Base-by-base conservation (phyloP, 345 rosid genomes). In the Euclidium syriacum region DNA sequence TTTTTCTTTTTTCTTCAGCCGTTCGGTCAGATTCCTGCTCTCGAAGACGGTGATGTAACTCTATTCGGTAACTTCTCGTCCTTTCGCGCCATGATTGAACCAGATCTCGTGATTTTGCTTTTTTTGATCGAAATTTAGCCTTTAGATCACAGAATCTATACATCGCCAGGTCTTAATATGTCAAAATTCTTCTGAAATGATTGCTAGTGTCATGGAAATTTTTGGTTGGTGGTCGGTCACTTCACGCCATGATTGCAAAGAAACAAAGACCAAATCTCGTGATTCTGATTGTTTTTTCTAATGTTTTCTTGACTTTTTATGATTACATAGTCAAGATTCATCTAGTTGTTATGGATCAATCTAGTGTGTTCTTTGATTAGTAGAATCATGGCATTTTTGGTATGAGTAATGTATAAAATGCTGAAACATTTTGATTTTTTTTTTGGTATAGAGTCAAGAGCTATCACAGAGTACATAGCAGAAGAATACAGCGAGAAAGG, bases 11-110 rank as follows among this genome's bases (percentile, higher is more conserved):
- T 3, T n/a, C n/a, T 27, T 33, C 44, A 80, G 85, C 85, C 85
- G 0, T 81, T 80, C 50, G 85, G 80, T 17, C 72, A 70, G 35
- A 32, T 83, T 0, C 84, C 83, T 5, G 79, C 78, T 15, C 46
- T 77, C 10, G 56, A 77, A 47, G 82, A 79, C 19, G 80, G 71
- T 11, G 73, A 75, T 20, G 1, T 80, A 42, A 67, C 48, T 10
- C 53, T 79, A 0, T 80, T 78, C 56, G 85, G 83, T 78, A 4
- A 74, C 64, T 25, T 0, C 14, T 24, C 10, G 1, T 3, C 7
- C 4, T 6, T 35, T 11, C n/a, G n/a, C n/a, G n/a, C n/a, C n/a
- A n/a, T n/a, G 7, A 17, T 8, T 15, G 10, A 6, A 15, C 18
- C 56, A 16, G 24, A 51, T 51, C 24, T 18, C n/a, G n/a, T 22